Base-by-base conservation (phyloP, 495 filamentous ascomycete species). In the Baudoinia panamericana region DNA sequence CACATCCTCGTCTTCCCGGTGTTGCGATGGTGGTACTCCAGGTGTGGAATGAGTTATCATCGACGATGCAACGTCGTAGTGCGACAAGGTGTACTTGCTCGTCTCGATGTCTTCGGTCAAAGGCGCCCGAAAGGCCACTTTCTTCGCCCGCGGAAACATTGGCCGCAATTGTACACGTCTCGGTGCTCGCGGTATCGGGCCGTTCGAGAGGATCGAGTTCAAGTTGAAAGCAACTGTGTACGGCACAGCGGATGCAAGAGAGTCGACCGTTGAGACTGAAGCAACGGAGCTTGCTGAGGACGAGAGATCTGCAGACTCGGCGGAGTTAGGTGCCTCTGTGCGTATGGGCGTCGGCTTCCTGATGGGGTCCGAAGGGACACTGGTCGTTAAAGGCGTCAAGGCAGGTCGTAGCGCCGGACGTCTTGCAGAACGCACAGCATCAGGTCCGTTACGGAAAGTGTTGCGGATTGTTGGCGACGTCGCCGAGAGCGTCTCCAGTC, bases 361-460 rank as follows among this genome's bases (percentile, higher is more conserved):
- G 27, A 30, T 46, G 3, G 40, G 23, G 10, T 19, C 30, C 4
- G n/a, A 12, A 10, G 25, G 41, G 1, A 52, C 44, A 30, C 34
- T 50, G 1, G 68, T 71, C 38, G 69, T 62, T 5, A 73, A 49
- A 19, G 64, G 66, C 26, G 70, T 54, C 20, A 67, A 59, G 15
- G 60, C 60, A 15, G 54, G 58, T 22, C 38, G 20, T 61, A 9
- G 52, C 54, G 10, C 46, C 37, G 18, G 55, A 50, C 2, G 67
- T 65, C 34, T n/a, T n/a, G n/a, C n/a, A n/a, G n/a, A n/a, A n/a
- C 74, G 75, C n/a, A 70, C 63, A 23, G 70, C 70, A 21, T 80
- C 76, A 55, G 85, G 84, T 41, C 76, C 73, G 57, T 92, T 90
- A 23, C 73, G 75, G 49, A 84, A 78, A 25, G 83, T 92, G 56